phyloP scores from a whole-genome alignment of 768 basidiomycete species.

The Termitomyces sp. region DNA sequence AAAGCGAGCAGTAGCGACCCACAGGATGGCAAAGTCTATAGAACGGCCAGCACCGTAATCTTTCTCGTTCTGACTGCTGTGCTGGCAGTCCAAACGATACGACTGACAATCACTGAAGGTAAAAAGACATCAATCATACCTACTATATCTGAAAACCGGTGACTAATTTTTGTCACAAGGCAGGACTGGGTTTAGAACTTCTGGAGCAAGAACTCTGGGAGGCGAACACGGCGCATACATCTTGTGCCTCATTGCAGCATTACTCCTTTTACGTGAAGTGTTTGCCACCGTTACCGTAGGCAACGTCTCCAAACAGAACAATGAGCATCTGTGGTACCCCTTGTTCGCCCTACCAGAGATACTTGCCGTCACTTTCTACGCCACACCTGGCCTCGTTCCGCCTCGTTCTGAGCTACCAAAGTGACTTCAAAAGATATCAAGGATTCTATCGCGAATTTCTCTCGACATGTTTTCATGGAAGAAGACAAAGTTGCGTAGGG shows the following conservation, averaged over 20 bases:
- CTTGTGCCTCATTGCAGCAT: constrained; percentile 30
- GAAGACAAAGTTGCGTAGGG: background rate
- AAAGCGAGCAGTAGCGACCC: constrained; percentile 18
- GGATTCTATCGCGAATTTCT: background rate
- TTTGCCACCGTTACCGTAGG: constrained; percentile 34
- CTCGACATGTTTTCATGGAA: background rate
- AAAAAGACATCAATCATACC: constrained; percentile 14
- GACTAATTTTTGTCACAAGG: background rate
- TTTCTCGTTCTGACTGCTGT: constrained; percentile 36
- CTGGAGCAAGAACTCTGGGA: constrained; percentile 19
- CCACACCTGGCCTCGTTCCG: constrained; percentile 37
- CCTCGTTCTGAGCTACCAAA: constrained; percentile 26
- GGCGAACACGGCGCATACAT: constrained; percentile 29
- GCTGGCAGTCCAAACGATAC: constrained; percentile 30
- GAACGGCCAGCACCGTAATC: constrained; percentile 33
- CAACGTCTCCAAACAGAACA: constrained; percentile 23
- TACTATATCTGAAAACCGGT: background rate
- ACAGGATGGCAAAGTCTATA: constrained; percentile 23
- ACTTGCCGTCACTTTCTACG: constrained; percentile 33
- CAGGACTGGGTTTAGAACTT: background rate
- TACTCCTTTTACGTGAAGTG: constrained; percentile 38
- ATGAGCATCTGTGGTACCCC: constrained; percentile 44
- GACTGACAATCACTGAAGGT: constrained; percentile 21
- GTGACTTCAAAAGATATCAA: constrained; percentile 20
- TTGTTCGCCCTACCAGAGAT: constrained; percentile 38